Base-by-base conservation (phyloP, 2,329 filamentous ascomycete genomes). In the Epichloe baconii region DNA sequence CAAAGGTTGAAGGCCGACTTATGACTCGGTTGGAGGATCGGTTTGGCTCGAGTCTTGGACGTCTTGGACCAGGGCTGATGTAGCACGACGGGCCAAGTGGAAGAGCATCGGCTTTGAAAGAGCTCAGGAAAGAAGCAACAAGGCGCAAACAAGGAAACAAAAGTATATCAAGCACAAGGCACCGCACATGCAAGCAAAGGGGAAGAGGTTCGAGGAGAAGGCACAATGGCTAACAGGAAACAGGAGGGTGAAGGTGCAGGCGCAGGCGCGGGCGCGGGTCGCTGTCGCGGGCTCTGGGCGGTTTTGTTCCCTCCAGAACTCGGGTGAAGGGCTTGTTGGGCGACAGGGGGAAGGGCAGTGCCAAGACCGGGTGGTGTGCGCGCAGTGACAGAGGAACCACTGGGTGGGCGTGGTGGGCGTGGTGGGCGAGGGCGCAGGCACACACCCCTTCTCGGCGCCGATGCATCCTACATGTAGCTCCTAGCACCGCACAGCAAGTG, bases 1-100 rank as follows among this genome's bases (percentile, higher is more conserved):
- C 42, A 46, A 14, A 34, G 36, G 26, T 44, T 26, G 31, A 50
- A 15, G 42, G 43, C 36, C 35, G 47, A 48, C 19, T 31, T 41
- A 44, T 50, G 48, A 44, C 48, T 47, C 48, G 44, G 23, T 23
- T 37, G 34, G 34, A 35, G 23, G 45, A 48, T 48, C n/a, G 41
- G 45, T 52, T 51, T 47, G 49, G 38, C 37, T 51, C 37, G n/a
- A 34, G 19, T 5, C 23, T 21, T 44, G 14, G 41, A 31, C 45
- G 19, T 5, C 23, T 21, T 44, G 14, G 41, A 31, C 45, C 21
- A 44, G 35, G 50, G 50, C 50, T 45, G 38, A 19, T 14, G 50
- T 48, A 34, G 34, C 19, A 52, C 21, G 15, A 31, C 31, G 49
- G 40, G 34, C 44, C 44, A 51, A 19, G n/a, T 17, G 5, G 17